Conservation (phyloP, 805 yeast genomes). For the Candida namnaoensis region DNA sequence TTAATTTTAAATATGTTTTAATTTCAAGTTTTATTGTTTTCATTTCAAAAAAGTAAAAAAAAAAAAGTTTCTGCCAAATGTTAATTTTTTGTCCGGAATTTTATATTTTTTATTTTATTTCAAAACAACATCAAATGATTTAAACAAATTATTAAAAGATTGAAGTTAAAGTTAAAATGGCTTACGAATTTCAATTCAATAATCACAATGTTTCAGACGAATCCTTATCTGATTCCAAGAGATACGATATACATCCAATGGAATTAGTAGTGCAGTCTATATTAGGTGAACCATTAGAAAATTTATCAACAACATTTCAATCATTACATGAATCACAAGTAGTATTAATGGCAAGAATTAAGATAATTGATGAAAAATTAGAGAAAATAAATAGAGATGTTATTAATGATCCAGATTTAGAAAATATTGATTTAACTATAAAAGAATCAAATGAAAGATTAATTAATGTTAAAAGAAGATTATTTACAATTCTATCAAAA, state of each 20-base stretch:
- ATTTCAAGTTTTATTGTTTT: too few relatives aligned
- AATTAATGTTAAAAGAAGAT: constrained; percentile 11
- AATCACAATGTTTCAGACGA: not conserved
- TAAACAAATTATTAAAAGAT: too few relatives aligned
- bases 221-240: not conserved
- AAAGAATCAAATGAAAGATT: constrained; percentile 16
- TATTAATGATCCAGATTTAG: not conserved
- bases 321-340: constrained; percentile 49
- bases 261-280: constrained; percentile 51
- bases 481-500: constrained; percentile 16
- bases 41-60: not conserved
- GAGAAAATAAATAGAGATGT: not conserved
- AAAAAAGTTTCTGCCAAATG: too few relatives aligned
- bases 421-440: constrained; percentile 6
- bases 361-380: constrained; percentile 24
- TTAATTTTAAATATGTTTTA: too few relatives aligned
- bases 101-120: too few relatives aligned
- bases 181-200: constrained; percentile 10
- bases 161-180: too few relatives aligned
- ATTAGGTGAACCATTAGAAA: constrained; percentile 45
- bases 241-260: constrained; percentile 41
- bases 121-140: too few relatives aligned
- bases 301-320: constrained; percentile 39
- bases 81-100: too few relatives aligned
- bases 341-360: constrained; percentile 39